Percentiles rank a stretch among this genome's conserved stretches.
phyloP scores from a whole-genome alignment of 2,329 filamentous ascomycete genomes.

The Colletotrichum kahawae region DNA sequence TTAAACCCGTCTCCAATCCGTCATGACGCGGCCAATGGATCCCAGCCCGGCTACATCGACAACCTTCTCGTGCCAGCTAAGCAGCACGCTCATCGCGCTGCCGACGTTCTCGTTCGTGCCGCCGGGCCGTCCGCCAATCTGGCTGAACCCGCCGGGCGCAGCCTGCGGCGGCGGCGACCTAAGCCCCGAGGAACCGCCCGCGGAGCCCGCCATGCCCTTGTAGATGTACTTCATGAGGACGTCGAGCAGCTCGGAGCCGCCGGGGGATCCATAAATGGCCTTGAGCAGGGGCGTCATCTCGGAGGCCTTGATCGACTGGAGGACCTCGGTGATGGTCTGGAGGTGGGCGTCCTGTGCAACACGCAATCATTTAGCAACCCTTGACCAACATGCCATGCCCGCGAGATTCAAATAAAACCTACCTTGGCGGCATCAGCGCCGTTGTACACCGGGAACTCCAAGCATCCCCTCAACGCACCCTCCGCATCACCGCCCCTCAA shows the following conservation, averaged over 20 bases:
- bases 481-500: conserved; percentile 86
- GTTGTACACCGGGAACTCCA: conserved; percentile 84
- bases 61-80: conserved; percentile 99
- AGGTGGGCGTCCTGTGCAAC: conserved; percentile 77
- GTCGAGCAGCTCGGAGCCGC: conserved; percentile 85
- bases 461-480: conserved; percentile 81
- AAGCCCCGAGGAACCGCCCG: conserved; percentile 39
- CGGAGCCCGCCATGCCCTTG: conserved; percentile 79
- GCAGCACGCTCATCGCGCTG: conserved; percentile 91
- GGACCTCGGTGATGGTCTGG: conserved; percentile 86
- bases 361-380: not conserved
- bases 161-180: conserved; percentile 69
- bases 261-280: conserved; percentile 77
- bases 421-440: conserved; percentile 64
- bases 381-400: too few relatives aligned
- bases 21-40: conserved; percentile 93
- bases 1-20: conserved; percentile 89
- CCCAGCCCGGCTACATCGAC: conserved; percentile 92
- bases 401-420: conserved; percentile 20
- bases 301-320: conserved; percentile 94
- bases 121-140: conserved; percentile 65
- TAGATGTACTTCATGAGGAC: conserved; percentile 98
- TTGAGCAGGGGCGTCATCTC: conserved; percentile 92
- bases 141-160: conserved; percentile 73
- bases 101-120: conserved; percentile 71